phyloP scores from a whole-genome alignment of 2,329 filamentous ascomycete genomes.

The Penicillium expansum region DNA sequence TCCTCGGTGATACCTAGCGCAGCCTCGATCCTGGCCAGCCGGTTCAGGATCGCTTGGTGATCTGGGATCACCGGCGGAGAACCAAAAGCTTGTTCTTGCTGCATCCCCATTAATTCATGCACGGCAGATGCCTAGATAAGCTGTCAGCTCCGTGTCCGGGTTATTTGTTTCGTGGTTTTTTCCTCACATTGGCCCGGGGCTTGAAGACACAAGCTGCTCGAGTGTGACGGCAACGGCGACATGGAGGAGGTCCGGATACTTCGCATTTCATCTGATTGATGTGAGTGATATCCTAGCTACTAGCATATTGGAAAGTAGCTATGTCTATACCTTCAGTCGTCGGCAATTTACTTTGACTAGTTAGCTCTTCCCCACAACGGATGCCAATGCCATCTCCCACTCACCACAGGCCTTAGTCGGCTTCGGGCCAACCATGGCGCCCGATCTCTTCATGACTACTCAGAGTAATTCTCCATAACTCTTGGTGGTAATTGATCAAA shows the following conservation, averaged over 20 bases:
- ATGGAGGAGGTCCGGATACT: constrained; percentile 28
- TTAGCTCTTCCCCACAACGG: constrained; percentile 8
- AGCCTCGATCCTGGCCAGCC: constrained; percentile 26
- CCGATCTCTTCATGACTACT: constrained; percentile 20
- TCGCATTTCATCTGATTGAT: constrained; percentile 30
- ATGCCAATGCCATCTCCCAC: constrained; percentile 3
- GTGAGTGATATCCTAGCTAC: background rate
- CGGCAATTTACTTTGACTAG: constrained; percentile 29
- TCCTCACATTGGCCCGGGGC: constrained; percentile 30
- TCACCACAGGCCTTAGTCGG: constrained; percentile 34
- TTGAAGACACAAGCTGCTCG: constrained; percentile 27
- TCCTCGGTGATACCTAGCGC: constrained; percentile 23
- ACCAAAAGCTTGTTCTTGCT: constrained; percentile 6
- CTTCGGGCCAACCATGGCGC: constrained; percentile 24
- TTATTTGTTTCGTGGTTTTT: background rate
- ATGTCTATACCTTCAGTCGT: constrained; percentile 27
- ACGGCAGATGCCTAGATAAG: constrained; percentile 24
- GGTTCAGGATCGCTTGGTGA: constrained; percentile 23
- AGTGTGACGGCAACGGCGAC: constrained; percentile 28
- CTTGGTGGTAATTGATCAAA: background rate
- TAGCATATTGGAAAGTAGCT: background rate
- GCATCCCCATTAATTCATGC: constrained; percentile 18
- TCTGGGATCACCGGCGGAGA: constrained; percentile 10
- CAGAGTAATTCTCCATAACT: constrained; percentile 4
- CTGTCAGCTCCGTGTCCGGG: background rate